Base-by-base conservation (phyloP, 75 land plant species). In the Larix kaempferi region DNA sequence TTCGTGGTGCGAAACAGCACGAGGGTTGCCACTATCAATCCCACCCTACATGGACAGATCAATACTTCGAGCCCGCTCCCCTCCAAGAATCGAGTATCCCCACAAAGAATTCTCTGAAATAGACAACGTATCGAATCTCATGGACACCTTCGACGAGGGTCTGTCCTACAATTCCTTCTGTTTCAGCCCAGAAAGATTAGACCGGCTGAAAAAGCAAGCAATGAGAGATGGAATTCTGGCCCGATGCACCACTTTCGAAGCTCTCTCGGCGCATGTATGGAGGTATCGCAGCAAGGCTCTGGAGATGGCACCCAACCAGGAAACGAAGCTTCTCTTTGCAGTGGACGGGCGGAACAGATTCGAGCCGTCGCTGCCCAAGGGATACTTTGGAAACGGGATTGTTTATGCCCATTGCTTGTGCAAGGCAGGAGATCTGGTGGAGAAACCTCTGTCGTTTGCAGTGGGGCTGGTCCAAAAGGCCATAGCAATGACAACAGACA, bases 341-440 rank as follows among this genome's bases (percentile, higher is more conserved):
- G 99, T 96, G 6, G 99, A 96, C 73, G 94, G 86, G 16, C 82
- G 99, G 37, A 25, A 75, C 15, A 82, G 87, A 69, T 82, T 94
- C 49, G 59, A 76, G 6, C 99, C 99, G 23, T 89, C 94, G 0
- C 65, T 96, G 58, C 33, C 33, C 33, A 29, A 29, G 1, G 33
- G 91, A 4, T 96, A 86, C 89, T 85, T 84, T 60, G 99, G 99
- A 6, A 96, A 96, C 63, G 99, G 88, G 3, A 92, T 96, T 23
- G 91, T 92, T 65, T 82, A 94, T 23, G 91, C 99, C 1, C 79
- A 83, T 71, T 79, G 93, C 0, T 17, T 92, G 3, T 67, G 83
- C 44, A 84, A 41, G 11, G 93, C 93, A 12, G 89, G 85, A 1
- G 93, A 96, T 59, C 64, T 96, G 0, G 3, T 63, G 17, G 80